Evolutionary conservation across 1,139 yeast species (phyloP), one percentile per base, ranked within the genome.

Genomic region (Yamadazyma pseudoaaseri): DNA sequence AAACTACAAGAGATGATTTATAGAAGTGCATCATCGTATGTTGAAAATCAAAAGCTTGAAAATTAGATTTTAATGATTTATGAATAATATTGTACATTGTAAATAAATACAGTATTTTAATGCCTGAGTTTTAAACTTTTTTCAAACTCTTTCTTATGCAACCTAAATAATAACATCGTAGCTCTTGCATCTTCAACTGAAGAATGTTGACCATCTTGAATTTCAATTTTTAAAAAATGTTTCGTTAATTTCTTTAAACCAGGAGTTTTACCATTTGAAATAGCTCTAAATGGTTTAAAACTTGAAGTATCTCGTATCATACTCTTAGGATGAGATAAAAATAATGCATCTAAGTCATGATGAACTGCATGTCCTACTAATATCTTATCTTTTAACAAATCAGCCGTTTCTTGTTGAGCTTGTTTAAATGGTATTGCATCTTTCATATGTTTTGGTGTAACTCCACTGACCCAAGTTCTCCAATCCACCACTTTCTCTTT

Each of bases 381-480:
- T 0, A 83, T 65, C 43, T 75, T 66, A 18, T 63, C 75, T 3
- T 74, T 51, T 9, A 79, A 44, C 11, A 86, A 41, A 1, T 71
- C 69, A 0, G 76, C 55, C 0, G 81, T 81, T 36, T 62, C 64
- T 10, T 59, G 46, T 51, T 83, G 95, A 0, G 94, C 95, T 21
- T 76, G 76, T 42, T 73, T 67, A 47, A 85, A 83, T 1, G 75
- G 44, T 0, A 82, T 66, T 0, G 96, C 97, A 29, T 69, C 56
- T 23, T 65, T 61, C 84, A 89, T 79, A 52, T 83, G 76, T 6
- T 61, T 58, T 0, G 95, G 85, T 2, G 80, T 67, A 3, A 90
- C 77, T 11, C 97, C 97, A 55, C 94, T 81, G n/a, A 86, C 95
- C 86, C 90, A 81, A 0, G 97, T 90, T 55, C 97, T 72, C 89